Percentiles rank a stretch among this genome's conserved stretches.
Evolutionary conservation across 1,139 yeast species (phyloP).

Genomic region (Meyerozyma carpophila): DNA sequence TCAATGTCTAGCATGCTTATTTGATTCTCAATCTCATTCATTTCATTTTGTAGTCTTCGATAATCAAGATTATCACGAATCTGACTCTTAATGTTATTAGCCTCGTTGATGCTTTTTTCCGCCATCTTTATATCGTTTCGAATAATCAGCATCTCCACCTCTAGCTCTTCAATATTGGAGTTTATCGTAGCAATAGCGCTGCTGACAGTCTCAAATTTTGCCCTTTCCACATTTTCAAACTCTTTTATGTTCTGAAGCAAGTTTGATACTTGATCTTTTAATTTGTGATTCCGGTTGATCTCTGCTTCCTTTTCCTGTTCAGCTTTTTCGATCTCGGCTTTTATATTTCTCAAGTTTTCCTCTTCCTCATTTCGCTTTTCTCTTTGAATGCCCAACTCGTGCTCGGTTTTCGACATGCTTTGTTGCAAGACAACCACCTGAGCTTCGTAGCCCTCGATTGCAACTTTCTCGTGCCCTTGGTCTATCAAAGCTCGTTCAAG

Average conservation of each 20-base stretch:
- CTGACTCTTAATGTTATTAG: conserved; percentile 31
- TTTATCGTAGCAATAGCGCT: conserved; percentile 12
- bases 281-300: neutral
- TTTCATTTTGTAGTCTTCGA: conserved; percentile 23
- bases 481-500: conserved; percentile 6
- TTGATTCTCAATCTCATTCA: conserved; percentile 22
- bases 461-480: conserved; percentile 19
- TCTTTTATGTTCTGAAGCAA: neutral
- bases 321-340: neutral
- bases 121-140: conserved; percentile 13
- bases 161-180: conserved; percentile 19
- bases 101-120: conserved; percentile 29
- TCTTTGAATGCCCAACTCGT: neutral
- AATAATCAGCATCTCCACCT: conserved; percentile 3
- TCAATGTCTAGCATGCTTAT: conserved; percentile 36
- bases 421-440: neutral
- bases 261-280: neutral
- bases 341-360: neutral
- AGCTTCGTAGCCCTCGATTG: conserved; percentile 14
- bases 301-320: neutral
- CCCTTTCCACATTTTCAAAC: conserved; percentile 16
- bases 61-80: conserved; percentile 38
- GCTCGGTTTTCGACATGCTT: neutral
- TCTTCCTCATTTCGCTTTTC: neutral
- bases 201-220: conserved; percentile 20